Conservation (phyloP, 495 filamentous ascomycete species). For the Neurospora sp. region DNA sequence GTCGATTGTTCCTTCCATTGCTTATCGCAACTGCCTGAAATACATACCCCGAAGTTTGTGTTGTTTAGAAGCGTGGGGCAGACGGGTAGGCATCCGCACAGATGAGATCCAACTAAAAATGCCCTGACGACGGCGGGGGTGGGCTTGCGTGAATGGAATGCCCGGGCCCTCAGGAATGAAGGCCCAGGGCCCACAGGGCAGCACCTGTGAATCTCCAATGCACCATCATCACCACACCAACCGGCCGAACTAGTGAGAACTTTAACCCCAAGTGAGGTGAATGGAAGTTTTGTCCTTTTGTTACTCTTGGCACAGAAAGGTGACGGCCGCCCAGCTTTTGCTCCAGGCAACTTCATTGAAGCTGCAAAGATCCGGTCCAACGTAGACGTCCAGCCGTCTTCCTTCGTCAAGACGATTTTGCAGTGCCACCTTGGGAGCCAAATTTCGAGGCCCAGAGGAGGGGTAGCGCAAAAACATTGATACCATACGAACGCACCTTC, state of each 20-base stretch:
- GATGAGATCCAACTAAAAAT: neutral
- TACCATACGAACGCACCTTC: neutral
- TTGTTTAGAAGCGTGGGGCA: neutral
- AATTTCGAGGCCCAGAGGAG: neutral
- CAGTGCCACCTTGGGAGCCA: neutral
- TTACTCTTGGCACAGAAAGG: neutral
- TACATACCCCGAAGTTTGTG: neutral
- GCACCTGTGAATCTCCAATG: neutral
- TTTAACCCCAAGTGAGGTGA: neutral
- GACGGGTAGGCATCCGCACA: neutral
- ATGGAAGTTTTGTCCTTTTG: neutral
- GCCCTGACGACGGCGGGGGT: neutral
- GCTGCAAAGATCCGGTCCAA: neutral
- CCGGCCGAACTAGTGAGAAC: neutral
- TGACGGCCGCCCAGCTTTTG: neutral
- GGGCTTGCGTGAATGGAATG: neutral
- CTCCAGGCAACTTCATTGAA: neutral
- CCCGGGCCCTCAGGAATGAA: neutral
- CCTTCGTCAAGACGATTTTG: neutral
- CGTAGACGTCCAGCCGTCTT: neutral
- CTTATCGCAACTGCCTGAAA: neutral
- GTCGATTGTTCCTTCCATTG: neutral
- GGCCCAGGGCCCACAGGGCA: neutral
- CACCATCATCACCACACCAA: neutral
- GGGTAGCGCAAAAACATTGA: neutral